These are phyloP conservation scores for Drechmeria coniospora DNA, from an alignment of 2,329 filamentous ascomycete species.

Conservation along the genomic window DNA sequence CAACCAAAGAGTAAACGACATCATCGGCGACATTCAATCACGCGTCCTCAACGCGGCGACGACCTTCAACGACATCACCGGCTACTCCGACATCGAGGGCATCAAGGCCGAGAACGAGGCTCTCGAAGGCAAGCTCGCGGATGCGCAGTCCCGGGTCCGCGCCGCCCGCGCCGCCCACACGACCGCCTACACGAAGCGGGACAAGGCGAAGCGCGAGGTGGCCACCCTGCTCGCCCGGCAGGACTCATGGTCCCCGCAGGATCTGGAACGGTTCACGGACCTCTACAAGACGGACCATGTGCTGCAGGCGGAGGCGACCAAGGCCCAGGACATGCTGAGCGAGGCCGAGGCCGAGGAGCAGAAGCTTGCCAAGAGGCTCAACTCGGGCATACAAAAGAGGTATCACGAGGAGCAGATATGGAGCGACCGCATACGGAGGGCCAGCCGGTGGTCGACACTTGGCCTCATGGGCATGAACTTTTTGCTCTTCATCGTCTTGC, in stretches of 20 bases:
- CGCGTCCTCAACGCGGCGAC: slow-evolving; percentile 76
- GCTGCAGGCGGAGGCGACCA: slow-evolving; percentile 70
- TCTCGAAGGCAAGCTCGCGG: slow-evolving; percentile 43
- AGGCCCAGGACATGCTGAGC: slow-evolving; percentile 55
- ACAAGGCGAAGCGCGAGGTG: slow-evolving; percentile 86
- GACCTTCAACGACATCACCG: slow-evolving; percentile 84
- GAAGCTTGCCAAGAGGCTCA: slow-evolving; percentile 58
- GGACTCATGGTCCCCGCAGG: slow-evolving; percentile 72
- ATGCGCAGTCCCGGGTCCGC: slow-evolving; percentile 51
- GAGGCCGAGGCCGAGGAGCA: slow-evolving; percentile 69
- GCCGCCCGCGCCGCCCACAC: slow-evolving; percentile 63
- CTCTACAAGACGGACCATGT: slow-evolving; percentile 86
- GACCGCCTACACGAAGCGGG: slow-evolving; percentile 66
- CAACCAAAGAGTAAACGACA: slow-evolving; percentile 18
- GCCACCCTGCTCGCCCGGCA: slow-evolving; percentile 88
- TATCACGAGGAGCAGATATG: slow-evolving; percentile 99
- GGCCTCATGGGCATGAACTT: slow-evolving; percentile 96
- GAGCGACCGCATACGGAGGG: slow-evolving; percentile 91
- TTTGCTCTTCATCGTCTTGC: slow-evolving; percentile 68
- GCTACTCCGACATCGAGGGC: slow-evolving; percentile 79
- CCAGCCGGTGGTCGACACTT: slow-evolving; percentile 97
- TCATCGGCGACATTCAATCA: slow-evolving; percentile 83
- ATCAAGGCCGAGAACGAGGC: slow-evolving; percentile 64
- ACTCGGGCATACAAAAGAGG: slow-evolving; percentile 68
- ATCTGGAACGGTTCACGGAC: slow-evolving; percentile 87